Base-by-base conservation (phyloP, 306 rosid genomes). In the Urtica urens region DNA sequence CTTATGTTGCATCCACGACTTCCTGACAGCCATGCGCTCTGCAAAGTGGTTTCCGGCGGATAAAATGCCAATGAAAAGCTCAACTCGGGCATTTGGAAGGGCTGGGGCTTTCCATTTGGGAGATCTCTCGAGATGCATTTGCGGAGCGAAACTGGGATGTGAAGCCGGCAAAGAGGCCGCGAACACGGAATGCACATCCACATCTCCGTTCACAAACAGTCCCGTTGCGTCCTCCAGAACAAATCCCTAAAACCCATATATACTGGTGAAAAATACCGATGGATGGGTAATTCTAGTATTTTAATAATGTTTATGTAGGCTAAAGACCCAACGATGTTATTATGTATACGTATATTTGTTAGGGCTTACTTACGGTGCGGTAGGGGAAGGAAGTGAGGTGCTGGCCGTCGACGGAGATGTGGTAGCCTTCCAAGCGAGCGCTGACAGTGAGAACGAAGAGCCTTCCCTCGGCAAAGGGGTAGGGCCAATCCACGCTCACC, bases 31-130 rank as follows among this genome's bases (percentile, higher is more conserved):
- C 99, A 90, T 90, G 39, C 94, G 62, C 70, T 90, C 94, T 2
- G 87, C 86, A 73, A 90, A 90, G 82, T 90, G 96, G 70, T 77
- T 85, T 14, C 99, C 99, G 14, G 99, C 95, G 10, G 99, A 90
- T 44, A 90, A 90, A 42, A 90, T 79, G 47, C 95, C 99, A 23
- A 90, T 71, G 66, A 90, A 85, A 63, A 90, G 81, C 71, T 77
- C 87, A 40, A 75, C 78, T 39, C 44, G 69, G 51, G 53, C 51
- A 26, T 47, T 6, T 15, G 63, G 76, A 51, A 79, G 62, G 50
- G 74, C 47, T 20, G 87, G 92, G 56, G 85, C 79, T 67, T 77
- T 90, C 99, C 94, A 90, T 38, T 18, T 73, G 35, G 94, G 58
- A 62, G 75, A 67, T 72, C 75, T 59, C 69, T 85, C 95, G 35